Evolutionary conservation across 306 rosid genomes (phyloP), one percentile per base, ranked within the genome.

Genomic region (Crotalaria pallida): DNA sequence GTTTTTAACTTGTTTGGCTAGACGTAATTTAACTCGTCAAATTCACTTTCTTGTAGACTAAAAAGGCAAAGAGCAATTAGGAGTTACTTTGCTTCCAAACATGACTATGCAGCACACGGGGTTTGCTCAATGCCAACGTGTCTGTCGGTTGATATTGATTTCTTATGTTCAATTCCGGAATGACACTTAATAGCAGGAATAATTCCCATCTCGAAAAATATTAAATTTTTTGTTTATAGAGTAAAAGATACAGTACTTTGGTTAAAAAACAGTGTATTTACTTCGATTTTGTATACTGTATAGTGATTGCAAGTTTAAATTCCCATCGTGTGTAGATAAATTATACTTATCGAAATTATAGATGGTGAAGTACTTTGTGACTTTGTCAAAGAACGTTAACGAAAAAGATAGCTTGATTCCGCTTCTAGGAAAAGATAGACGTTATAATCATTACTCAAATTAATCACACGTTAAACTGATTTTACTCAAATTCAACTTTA

Each of bases 31-130:
- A 27, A 15, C 57, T 40, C 65, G 7, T 56, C 6, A 18, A 57
- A 57, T 10, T 67, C 56, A 57, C 11, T 51, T 57, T 66, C 44
- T 10, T 27, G 51, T 18, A 45, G 22, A 17, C 1, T 8, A 34
- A 36, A 36, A 8, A 36, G 12, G 43, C 12, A 36, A 10, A 3
- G 16, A 57, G 24, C n/a, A 10, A 22, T 10, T 10, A 31, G 8
- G 22, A 19, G 58, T 29, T 64, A 3, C 22, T 27, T 3, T 55
- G 55, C 31, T 31, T 23, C 60, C 67, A 56, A 74, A 74, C 62
- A 75, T 11, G 13, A 75, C 52, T 36, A 74, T 10, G 45, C 19
- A 36, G 21, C 76, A 44, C 81, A 77, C 55, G 49, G 43, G 58
- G 19, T 59, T 59, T 21, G 7, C 51, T 50, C 50, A 18, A 18